Evolutionary conservation across 257 asterid species (phyloP), one percentile per base, ranked within the genome.

Genomic region (Datura wrightii): DNA sequence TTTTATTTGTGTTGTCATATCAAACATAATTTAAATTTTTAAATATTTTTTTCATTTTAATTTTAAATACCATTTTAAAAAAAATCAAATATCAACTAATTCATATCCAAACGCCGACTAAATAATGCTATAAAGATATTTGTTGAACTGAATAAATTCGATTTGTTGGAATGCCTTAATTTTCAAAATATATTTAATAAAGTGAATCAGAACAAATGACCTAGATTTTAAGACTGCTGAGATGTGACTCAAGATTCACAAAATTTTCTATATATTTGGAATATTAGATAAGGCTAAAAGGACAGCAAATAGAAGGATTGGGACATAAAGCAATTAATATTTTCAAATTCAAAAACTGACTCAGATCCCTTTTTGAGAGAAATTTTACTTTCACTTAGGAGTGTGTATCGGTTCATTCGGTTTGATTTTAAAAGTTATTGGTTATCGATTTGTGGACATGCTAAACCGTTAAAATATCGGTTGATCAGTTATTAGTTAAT

Each of bases 201-300:
- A 5, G 53, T 41, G 79, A 69, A 41, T 69, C 19, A 16, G 15
- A 41, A 69, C 53, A 76, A 50, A 24, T 13, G 14, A 76, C 62
- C 62, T 76, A 76, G 46, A 76, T 19, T 6, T 46, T 19, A 72
- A 46, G 3, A 46, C 37, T 48, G 62, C 14, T 76, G n/a, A 76
- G 42, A 76, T 13, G 81, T 76, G 81, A 50, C 62, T 50, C 62
- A 76, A 76, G 44, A 76, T 48, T 46, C 44, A 50, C 81, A 3
- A 76, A 76, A 76, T 0, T 11, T 46, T 48, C 13, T 24, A 74
- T 6, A 34, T 74, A 74, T 50, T 67, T 76, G 81, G 81, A 76
- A 50, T 76, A 48, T 50, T 76, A 13, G 44, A 74, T 46, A 50
- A 76, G 81, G 81, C 8, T 76, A 76, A 50, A 24, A 76, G 62